Base-by-base conservation (phyloP, 805 yeast species). In the Hanseniaspora vineae region DNA sequence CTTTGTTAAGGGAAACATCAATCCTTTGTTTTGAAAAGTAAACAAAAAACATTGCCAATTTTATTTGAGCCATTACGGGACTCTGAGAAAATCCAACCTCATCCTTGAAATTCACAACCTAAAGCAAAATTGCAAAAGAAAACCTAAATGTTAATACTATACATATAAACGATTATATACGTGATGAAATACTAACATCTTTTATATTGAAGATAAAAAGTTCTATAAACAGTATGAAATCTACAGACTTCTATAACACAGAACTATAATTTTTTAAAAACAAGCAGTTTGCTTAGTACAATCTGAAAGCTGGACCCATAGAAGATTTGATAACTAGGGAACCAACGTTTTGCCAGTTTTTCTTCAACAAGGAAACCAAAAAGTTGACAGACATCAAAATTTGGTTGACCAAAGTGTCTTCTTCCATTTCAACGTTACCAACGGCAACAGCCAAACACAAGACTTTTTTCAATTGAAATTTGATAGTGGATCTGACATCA, bases 261-360 rank as follows among this genome's bases (percentile, higher is more conserved):
- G 8, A 23, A 23, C 29, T 23, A 23, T 23, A 23, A n/a, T n/a
- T 23, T 5, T 8, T 23, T 23, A 23, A 23, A 23, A 23, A 23
- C 8, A 23, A 23, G 29, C 29, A 23, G 29, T 23, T 23, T 13
- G 37, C 68, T 76, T 89, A 92, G 92, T 92, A 92, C 73, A 92
- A 82, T 84, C 97, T 89, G 94, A 81, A 87, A 71, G 97, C 84
- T 72, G 97, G 98, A 78, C 99, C 98, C 99, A 92, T 92, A 75
- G 97, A 80, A 57, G 96, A 87, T 81, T 92, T 92, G 80, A 92
- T 83, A 70, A 89, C 97, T 74, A 92, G 78, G 69, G 98, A 92
- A 67, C 98, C 98, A 70, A 92, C 97, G 77, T 92, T 92, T 82
- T 92, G 99, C 99, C 99, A 92, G 96, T 92, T 87, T 90, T 92